Evolutionary conservation across 768 basidiomycete species (phyloP).

Genomic region (Russula olivacea): DNA sequence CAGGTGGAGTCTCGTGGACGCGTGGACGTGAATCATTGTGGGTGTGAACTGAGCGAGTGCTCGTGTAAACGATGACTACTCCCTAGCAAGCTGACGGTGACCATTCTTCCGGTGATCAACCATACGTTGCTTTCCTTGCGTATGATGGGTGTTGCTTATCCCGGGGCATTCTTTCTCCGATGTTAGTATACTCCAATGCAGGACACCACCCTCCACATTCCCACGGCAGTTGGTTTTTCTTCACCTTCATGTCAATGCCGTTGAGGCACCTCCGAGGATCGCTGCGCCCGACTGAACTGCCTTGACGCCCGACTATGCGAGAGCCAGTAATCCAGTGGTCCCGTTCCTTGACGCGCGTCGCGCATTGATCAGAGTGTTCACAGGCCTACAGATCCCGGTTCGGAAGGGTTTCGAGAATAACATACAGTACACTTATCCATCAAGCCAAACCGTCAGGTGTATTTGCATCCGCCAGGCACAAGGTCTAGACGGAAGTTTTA

Average conservation of each 20-base stretch:
- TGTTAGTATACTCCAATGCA: background rate
- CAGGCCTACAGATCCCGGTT: background rate
- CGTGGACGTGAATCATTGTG: background rate
- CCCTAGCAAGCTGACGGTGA: background rate
- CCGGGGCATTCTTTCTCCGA: background rate
- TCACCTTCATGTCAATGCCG: background rate
- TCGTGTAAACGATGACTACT: background rate
- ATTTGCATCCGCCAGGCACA: background rate
- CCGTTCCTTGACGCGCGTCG: background rate
- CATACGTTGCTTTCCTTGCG: background rate
- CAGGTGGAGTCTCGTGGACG: background rate
- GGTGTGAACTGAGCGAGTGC: constrained; percentile 5
- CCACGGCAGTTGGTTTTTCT: background rate
- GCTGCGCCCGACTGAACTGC: background rate
- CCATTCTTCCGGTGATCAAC: background rate
- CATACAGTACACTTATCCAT: background rate
- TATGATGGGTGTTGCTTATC: background rate
- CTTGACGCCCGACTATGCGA: background rate
- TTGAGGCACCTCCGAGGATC: background rate
- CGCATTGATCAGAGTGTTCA: background rate
- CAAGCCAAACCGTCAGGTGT: background rate
- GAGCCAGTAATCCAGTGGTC: constrained; percentile 5
- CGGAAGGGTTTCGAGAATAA: background rate
- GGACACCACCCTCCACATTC: background rate
- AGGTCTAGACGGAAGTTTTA: constrained; percentile 9